Base-by-base conservation (phyloP, 2,329 filamentous ascomycete species). In the Chalaropsis ovoidea region DNA sequence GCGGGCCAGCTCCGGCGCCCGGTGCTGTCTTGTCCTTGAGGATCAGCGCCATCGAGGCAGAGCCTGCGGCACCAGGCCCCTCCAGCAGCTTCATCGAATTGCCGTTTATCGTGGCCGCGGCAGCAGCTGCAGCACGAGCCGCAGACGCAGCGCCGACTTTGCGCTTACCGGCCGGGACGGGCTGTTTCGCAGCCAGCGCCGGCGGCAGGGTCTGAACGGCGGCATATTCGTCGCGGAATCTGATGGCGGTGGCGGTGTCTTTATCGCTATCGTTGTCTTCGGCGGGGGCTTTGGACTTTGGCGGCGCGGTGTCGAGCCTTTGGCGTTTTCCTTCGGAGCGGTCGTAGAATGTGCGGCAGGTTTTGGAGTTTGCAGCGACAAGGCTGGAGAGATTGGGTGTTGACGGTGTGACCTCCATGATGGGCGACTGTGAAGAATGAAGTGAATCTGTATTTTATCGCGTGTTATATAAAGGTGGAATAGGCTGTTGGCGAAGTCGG, bases 101-200 rank as follows among this genome's bases (percentile, higher is more conserved):
- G 39, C 47, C 45, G 19, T 41, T 24, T 17, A 27, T 54, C 24
- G n/a, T 35, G 22, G 47, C 76, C 47, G 39, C 61, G 19, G 77
- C 75, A 74, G 83, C n/a, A 39, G 62, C 43, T 19, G 39, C 54
- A 42, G 64, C 42, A 43, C n/a, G 58, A 13, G 52, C 62, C 43
- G 61, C 27, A 24, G 45, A 47, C 43, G 45, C 39, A 41, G 61
- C 45, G 56, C 63, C 47, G 39, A 67, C 31, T 43, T 65, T 67
- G 60, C 66, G 66, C 39, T 61, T 67, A 1, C 63, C 63, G 7
- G 62, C 19, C 24, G 61, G 58, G 35, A 47, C 83, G 15, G 88
- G 86, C 74, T 92, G 87, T 73, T 92, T 94, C 24, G 89, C 86
- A 43, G 89, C 89, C 22, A 96, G 81, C 1, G 84, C 84, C 24